phyloP scores from a whole-genome alignment of 169 alveolate genomes.

The Plasmodium vinckei region DNA sequence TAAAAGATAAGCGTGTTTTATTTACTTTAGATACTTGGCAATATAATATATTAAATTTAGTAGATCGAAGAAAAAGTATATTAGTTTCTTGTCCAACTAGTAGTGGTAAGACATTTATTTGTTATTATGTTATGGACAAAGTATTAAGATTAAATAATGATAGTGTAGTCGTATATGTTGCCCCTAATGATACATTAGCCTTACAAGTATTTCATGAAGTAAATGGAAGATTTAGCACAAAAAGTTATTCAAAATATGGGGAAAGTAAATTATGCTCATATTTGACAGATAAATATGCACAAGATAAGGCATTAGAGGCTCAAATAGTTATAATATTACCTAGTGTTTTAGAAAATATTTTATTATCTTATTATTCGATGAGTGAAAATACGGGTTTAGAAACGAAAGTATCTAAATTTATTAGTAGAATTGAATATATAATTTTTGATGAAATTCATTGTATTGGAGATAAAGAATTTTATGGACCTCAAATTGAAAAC shows the following conservation, averaged over 20 bases:
- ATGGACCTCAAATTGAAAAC: slow-evolving; percentile 83
- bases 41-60: slow-evolving; percentile 87
- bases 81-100: slow-evolving; percentile 93
- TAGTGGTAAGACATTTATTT: slow-evolving; percentile 94
- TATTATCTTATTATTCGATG: slow-evolving; percentile 83
- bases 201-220: slow-evolving; percentile 92
- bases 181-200: slow-evolving; percentile 93
- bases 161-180: slow-evolving; percentile 91
- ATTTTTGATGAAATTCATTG: slow-evolving; percentile 94
- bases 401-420: slow-evolving; percentile 58
- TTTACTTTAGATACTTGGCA: slow-evolving; percentile 95
- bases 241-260: slow-evolving; percentile 85
- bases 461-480: slow-evolving; percentile 84
- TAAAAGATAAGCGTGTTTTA: slow-evolving; percentile 90
- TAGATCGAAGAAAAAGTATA: slow-evolving; percentile 86
- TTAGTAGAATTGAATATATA: slow-evolving; percentile 87
- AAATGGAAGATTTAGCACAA: slow-evolving; percentile 91
- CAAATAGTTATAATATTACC: slow-evolving; percentile 93
- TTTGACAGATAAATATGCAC: slow-evolving; percentile 84
- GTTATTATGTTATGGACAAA: slow-evolving; percentile 94
- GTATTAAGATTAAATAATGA: slow-evolving; percentile 89
- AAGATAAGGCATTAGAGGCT: slow-evolving; percentile 85
- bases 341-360: slow-evolving; percentile 88
- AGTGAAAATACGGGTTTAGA: slow-evolving; percentile 79
- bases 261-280: slow-evolving; percentile 78